These are phyloP conservation scores for Spatholobus suberectus DNA, from an alignment of 306 rosid genomes.

Conservation along the genomic window DNA sequence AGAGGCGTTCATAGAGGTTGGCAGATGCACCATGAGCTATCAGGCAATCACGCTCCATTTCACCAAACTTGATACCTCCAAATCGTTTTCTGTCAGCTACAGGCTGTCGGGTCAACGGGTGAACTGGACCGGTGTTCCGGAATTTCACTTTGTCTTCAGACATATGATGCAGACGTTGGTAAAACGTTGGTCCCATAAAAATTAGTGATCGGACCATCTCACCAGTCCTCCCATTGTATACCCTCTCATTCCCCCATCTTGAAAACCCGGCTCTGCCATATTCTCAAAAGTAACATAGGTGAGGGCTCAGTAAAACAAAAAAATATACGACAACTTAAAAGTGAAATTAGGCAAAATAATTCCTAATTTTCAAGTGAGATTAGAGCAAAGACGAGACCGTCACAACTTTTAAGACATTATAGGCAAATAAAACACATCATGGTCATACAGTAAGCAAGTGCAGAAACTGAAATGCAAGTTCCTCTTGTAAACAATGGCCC, in stretches of 20 bases:
- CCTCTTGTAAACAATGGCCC: slow-evolving; percentile 8
- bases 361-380: slow-evolving; percentile 7
- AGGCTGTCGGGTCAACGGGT: slow-evolving; percentile 97
- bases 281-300: slow-evolving; percentile 23
- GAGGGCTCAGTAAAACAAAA: slow-evolving; percentile 2
- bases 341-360: slow-evolving; percentile 12
- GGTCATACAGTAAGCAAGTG: slow-evolving; percentile 26
- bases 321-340: neutral
- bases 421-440: slow-evolving; percentile 5
- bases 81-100: slow-evolving; percentile 96
- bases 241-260: slow-evolving; percentile 93
- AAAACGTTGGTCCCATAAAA: slow-evolving; percentile 97
- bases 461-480: slow-evolving; percentile 24
- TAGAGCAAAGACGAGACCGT: slow-evolving; percentile 27
- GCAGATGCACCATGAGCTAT: slow-evolving; percentile 98
- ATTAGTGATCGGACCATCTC: slow-evolving; percentile 85
- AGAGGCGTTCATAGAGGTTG: slow-evolving; percentile 91
- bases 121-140: slow-evolving; percentile 97
- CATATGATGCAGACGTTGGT: slow-evolving; percentile 95
- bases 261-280: slow-evolving; percentile 84
- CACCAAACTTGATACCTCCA: slow-evolving; percentile 97
- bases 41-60: slow-evolving; percentile 98
- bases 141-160: slow-evolving; percentile 95
- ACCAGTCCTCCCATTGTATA: slow-evolving; percentile 89
- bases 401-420: slow-evolving; percentile 21